These are phyloP conservation scores for Taphrina communis DNA, from an alignment of 1,139 yeast species.

Conservation along the genomic window DNA sequence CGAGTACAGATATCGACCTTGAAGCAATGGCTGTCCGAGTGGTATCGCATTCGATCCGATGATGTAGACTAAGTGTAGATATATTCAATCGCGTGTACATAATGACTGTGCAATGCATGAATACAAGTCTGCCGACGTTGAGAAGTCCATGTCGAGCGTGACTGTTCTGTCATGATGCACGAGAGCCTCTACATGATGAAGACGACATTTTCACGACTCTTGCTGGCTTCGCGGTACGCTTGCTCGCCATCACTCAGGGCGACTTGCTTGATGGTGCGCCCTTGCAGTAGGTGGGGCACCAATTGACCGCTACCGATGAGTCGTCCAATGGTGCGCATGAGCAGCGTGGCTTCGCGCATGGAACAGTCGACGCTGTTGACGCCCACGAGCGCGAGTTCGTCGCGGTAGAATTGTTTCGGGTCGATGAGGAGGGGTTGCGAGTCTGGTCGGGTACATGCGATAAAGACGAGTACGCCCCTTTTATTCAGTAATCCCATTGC, in stretches of 20 bases:
- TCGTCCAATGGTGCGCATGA: neutral
- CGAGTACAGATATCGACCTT: neutral
- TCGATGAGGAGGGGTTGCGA: neutral
- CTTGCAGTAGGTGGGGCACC: neutral
- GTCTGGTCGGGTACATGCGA: slow-evolving; percentile 11
- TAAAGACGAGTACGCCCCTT: neutral
- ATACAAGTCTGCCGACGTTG: too few species aligned
- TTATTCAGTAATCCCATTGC: neutral
- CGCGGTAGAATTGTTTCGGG: slow-evolving; percentile 18
- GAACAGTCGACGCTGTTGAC: slow-evolving; percentile 14
- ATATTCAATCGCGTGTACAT: too few species aligned
- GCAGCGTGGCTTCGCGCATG: slow-evolving; percentile 3
- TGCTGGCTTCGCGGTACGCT: slow-evolving; percentile 10
- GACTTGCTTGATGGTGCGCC: neutral
- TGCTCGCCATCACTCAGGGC: slow-evolving; percentile 1
- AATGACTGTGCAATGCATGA: too few species aligned
- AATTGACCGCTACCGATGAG: neutral
- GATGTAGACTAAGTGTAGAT: neutral
- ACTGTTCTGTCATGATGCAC: neutral
- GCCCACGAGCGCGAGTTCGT: neutral
- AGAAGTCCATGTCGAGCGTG: neutral
- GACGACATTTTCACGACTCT: neutral
- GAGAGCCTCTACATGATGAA: neutral
- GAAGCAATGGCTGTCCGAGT: slow-evolving; percentile 3
- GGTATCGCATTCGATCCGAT: neutral